phyloP scores from a whole-genome alignment of 768 basidiomycete species.

The Epithele typhae region DNA sequence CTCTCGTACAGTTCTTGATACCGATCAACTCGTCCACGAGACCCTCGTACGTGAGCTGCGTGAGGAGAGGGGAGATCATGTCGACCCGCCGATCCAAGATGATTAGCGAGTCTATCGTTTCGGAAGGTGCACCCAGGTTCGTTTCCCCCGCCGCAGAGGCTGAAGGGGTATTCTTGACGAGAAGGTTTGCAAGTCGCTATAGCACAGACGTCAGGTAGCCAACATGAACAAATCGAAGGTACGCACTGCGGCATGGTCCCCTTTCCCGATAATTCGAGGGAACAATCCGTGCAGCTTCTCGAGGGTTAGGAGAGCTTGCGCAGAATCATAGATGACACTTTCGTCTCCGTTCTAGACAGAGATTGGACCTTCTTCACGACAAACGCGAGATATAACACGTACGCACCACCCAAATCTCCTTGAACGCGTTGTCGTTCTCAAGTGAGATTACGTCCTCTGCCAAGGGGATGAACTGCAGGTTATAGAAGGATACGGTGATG shows the following conservation, averaged over 20 bases:
- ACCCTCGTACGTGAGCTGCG: constrained; percentile 95
- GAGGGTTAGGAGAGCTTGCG: constrained; percentile 77
- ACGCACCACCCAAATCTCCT: constrained; percentile 88
- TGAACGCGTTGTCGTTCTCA: constrained; percentile 81
- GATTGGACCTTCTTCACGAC: too few relatives aligned
- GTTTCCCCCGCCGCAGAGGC: constrained; percentile 32
- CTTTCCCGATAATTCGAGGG: constrained; percentile 91
- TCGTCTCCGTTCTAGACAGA: constrained; percentile 84
- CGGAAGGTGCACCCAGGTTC: constrained; percentile 40
- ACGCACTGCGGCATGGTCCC: constrained; percentile 75
- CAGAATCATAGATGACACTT: constrained; percentile 83
- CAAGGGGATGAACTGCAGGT: constrained; percentile 89
- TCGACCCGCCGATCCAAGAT: constrained; percentile 88
- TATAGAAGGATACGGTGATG: constrained; percentile 79
- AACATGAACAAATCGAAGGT: background rate
- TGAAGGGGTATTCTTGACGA: constrained; percentile 56
- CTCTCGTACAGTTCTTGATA: constrained; percentile 80
- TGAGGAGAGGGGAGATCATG: constrained; percentile 93
- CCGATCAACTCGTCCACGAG: constrained; percentile 90
- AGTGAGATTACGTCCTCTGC: constrained; percentile 92
- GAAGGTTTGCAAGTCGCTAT: constrained; percentile 72
- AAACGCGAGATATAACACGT: background rate
- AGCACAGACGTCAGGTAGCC: background rate
- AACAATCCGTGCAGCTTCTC: constrained; percentile 86
- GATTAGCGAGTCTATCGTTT: constrained; percentile 80